Percentiles rank a stretch among this genome's conserved stretches.
Evolutionary conservation across 169 alveolate genomes (phyloP).

Genomic region (Cryptosporidium parvum): DNA sequence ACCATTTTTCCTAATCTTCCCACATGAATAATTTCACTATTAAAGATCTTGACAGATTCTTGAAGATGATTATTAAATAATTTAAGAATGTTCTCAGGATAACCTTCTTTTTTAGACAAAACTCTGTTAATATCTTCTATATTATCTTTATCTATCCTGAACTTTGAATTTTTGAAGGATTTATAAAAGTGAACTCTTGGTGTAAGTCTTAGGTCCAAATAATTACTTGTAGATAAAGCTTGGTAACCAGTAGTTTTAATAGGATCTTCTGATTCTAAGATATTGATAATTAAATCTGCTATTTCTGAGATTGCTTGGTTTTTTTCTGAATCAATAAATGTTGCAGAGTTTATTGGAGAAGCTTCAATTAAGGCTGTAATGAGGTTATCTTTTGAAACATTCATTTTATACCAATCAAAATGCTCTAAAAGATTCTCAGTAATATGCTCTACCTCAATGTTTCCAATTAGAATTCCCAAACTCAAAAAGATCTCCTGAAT

Average conservation of each 20-base stretch:
- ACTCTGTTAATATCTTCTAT: slow-evolving; percentile 6
- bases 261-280: slow-evolving; percentile 41
- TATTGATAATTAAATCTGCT: not conserved
- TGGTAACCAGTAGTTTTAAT: not conserved
- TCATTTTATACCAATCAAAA: slow-evolving; percentile 27
- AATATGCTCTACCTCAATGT: slow-evolving; percentile 22
- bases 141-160: not conserved
- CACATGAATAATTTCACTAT: slow-evolving; percentile 32
- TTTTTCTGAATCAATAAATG: slow-evolving; percentile 8
- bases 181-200: slow-evolving; percentile 49
- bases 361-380: not conserved
- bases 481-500: slow-evolving; percentile 34
- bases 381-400: not conserved
- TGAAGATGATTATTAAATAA: slow-evolving; percentile 1
- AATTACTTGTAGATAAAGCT: slow-evolving; percentile 5
- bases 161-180: not conserved
- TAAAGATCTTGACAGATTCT: not conserved
- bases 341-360: slow-evolving; percentile 37
- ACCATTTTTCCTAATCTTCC: slow-evolving; percentile 42
- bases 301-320: slow-evolving; percentile 6
- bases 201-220: not conserved
- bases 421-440: not conserved
- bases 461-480: slow-evolving; percentile 39
- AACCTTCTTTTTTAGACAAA: not conserved
- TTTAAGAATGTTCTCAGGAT: not conserved